Conservation (phyloP, 257 asterid genomes). For the Penstemon barbatus region DNA sequence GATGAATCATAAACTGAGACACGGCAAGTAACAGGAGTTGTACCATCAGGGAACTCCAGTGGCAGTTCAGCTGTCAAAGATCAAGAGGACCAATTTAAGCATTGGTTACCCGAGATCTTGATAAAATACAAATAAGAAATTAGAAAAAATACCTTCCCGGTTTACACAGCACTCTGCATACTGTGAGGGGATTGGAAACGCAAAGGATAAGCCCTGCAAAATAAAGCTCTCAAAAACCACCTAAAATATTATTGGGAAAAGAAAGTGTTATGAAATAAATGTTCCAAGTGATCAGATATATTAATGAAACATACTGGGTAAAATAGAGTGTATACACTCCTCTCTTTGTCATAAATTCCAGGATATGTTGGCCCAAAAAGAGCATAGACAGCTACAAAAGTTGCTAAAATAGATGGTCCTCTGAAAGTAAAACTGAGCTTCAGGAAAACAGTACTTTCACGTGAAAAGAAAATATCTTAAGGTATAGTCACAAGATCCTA, state of each 20-base stretch:
- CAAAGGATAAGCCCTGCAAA: constrained; percentile 80
- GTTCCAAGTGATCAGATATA: constrained; percentile 9
- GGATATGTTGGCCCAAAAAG: constrained; percentile 90
- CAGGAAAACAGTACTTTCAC: constrained; percentile 16
- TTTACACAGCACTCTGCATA: constrained; percentile 65
- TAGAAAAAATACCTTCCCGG: constrained; percentile 34
- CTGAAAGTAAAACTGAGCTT: constrained; percentile 43
- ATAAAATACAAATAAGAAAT: constrained; percentile 14
- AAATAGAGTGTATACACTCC: constrained; percentile 76
- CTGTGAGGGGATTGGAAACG: constrained; percentile 79
- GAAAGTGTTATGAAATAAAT: neutral
- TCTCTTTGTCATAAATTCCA: constrained; percentile 72
- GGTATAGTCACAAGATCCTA: constrained; percentile 30
- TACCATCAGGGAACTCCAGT: constrained; percentile 87
- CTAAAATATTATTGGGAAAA: constrained; percentile 17
- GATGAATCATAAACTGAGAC: constrained; percentile 72
- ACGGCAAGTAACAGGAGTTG: constrained; percentile 85
- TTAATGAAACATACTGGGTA: constrained; percentile 63
- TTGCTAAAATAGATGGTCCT: constrained; percentile 76
- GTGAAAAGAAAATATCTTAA: neutral
- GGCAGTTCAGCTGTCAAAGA: constrained; percentile 68
- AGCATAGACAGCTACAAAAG: constrained; percentile 82
- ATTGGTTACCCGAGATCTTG: constrained; percentile 1
- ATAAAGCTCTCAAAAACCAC: constrained; percentile 19
- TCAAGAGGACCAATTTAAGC: constrained; percentile 20